phyloP scores from a whole-genome alignment of 805 yeast genomes.

The Myxozyma neotropica region DNA sequence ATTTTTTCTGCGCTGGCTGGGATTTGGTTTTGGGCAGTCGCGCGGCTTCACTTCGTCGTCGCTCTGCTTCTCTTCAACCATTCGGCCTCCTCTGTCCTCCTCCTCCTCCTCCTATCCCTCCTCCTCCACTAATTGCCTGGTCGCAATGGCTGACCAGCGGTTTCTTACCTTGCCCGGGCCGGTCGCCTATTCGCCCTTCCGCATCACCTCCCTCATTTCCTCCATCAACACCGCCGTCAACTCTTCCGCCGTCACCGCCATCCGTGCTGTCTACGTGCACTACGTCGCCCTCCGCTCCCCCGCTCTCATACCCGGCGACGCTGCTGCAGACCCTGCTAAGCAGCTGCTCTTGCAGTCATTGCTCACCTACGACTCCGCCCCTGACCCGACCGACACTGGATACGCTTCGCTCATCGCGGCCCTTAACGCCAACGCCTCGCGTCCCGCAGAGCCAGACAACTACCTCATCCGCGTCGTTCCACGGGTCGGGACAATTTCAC shows the following conservation, averaged over 20 bases:
- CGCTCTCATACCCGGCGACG: conserved; percentile 2
- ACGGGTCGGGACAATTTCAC: conserved; percentile 94
- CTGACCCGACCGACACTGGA: conserved; percentile 56
- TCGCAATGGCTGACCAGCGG: conserved; percentile 15
- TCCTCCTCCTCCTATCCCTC: no score
- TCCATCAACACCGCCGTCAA: conserved; percentile 74
- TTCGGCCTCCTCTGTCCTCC: no score
- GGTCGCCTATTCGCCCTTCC: conserved; percentile 81
- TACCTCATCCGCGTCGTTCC: conserved; percentile 79
- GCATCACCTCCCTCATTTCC: conserved; percentile 71
- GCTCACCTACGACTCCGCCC: conserved; percentile 71
- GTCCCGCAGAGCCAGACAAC: conserved; percentile 44
- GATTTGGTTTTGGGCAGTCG: background rate
- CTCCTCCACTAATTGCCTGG: no score
- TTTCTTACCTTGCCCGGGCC: conserved; percentile 75
- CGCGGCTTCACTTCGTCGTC: conserved; percentile 2
- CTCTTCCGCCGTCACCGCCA: conserved; percentile 64
- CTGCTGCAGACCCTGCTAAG: conserved; percentile 33
- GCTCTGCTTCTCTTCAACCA: background rate
- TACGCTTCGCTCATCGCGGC: conserved; percentile 48
- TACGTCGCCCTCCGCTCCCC: conserved; percentile 61
- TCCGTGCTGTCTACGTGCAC: conserved; percentile 78
- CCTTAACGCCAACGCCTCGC: conserved; percentile 39
- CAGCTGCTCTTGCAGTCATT: conserved; percentile 56
- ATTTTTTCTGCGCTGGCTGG: conserved; percentile 6